These are phyloP conservation scores for Aspergillus leporis DNA, from an alignment of 495 filamentous ascomycete genomes.

Conservation along the genomic window DNA sequence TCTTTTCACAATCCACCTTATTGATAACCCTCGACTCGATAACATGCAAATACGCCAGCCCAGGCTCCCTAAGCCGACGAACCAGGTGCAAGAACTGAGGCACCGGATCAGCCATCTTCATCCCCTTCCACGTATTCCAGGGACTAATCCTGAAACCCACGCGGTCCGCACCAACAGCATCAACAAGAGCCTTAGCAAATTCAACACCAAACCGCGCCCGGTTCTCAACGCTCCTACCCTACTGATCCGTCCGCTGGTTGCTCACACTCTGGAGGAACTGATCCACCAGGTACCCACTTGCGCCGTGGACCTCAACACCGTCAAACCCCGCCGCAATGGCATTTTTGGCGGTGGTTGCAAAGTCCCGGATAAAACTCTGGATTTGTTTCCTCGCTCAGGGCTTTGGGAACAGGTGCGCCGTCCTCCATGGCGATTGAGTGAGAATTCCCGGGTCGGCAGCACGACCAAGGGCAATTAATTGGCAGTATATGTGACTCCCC, in stretches of 20 bases:
- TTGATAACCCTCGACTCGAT: background rate
- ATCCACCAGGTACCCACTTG: slow-evolving; percentile 74
- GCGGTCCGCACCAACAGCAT: slow-evolving; percentile 58
- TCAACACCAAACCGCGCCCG: slow-evolving; percentile 61
- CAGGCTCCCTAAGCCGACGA: too few species aligned
- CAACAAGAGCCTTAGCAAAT: slow-evolving; percentile 56
- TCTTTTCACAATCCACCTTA: background rate
- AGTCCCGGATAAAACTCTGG: too few species aligned
- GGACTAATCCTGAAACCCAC: slow-evolving; percentile 61
- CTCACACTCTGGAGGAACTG: slow-evolving; percentile 65
- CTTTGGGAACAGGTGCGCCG: slow-evolving; percentile 36
- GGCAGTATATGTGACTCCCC: slow-evolving; percentile 50
- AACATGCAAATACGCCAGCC: slow-evolving; percentile 32
- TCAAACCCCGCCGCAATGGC: slow-evolving; percentile 72
- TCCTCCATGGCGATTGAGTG: slow-evolving; percentile 38
- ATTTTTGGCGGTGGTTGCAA: slow-evolving; percentile 63
- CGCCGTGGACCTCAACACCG: slow-evolving; percentile 73
- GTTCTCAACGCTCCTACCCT: slow-evolving; percentile 68
- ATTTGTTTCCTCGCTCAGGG: slow-evolving; percentile 51
- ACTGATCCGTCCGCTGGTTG: slow-evolving; percentile 63
- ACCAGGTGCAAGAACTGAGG: too few species aligned
- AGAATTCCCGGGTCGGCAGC: slow-evolving; percentile 40
- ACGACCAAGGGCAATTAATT: slow-evolving; percentile 63
- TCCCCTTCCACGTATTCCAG: slow-evolving; percentile 60
- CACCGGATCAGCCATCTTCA: slow-evolving; percentile 27